These are phyloP conservation scores for Fomitopsis schrenkii DNA, from an alignment of 1,284 basidiomycete species.

Conservation along the genomic window DNA sequence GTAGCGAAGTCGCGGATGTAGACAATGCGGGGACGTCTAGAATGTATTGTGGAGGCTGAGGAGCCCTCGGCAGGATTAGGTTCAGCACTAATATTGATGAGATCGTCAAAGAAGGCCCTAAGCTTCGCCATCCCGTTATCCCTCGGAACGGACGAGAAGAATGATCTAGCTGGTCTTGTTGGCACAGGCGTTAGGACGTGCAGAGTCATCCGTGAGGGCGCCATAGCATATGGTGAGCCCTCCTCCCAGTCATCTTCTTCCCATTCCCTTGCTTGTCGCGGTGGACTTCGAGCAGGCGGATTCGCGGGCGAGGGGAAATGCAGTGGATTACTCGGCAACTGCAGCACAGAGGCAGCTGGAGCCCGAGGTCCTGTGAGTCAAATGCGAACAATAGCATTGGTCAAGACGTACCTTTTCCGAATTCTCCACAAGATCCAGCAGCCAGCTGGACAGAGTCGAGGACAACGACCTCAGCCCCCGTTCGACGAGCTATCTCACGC, in stretches of 20 bases:
- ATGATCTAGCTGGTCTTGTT: slow-evolving; percentile 34
- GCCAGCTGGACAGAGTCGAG: slow-evolving; percentile 79
- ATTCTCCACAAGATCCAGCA: slow-evolving; percentile 75
- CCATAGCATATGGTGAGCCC: slow-evolving; percentile 28
- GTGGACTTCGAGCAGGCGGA: slow-evolving; percentile 21
- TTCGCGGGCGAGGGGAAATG: slow-evolving; percentile 49
- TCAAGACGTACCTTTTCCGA: slow-evolving; percentile 57
- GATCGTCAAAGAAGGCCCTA: slow-evolving; percentile 68
- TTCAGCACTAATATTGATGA: slow-evolving; percentile 56
- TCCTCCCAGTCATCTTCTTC: slow-evolving; percentile 55
- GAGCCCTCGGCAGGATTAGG: slow-evolving; percentile 18
- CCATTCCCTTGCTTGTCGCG: slow-evolving; percentile 19
- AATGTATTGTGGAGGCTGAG: slow-evolving; percentile 15
- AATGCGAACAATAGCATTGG: background rate
- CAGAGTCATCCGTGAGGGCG: slow-evolving; percentile 53
- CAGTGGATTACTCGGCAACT: slow-evolving; percentile 67
- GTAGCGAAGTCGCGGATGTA: slow-evolving; percentile 80
- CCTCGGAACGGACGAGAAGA: slow-evolving; percentile 25
- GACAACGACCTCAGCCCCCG: slow-evolving; percentile 75
- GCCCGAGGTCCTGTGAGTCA: slow-evolving; percentile 2
- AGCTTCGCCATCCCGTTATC: slow-evolving; percentile 46
- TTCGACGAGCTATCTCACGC: slow-evolving; percentile 65
- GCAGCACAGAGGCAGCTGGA: slow-evolving; percentile 58
- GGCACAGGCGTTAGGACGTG: slow-evolving; percentile 47
- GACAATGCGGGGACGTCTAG: slow-evolving; percentile 63